phyloP scores from a whole-genome alignment of 176 grass and related monocot genomes.

The Eragrostis curvula region DNA sequence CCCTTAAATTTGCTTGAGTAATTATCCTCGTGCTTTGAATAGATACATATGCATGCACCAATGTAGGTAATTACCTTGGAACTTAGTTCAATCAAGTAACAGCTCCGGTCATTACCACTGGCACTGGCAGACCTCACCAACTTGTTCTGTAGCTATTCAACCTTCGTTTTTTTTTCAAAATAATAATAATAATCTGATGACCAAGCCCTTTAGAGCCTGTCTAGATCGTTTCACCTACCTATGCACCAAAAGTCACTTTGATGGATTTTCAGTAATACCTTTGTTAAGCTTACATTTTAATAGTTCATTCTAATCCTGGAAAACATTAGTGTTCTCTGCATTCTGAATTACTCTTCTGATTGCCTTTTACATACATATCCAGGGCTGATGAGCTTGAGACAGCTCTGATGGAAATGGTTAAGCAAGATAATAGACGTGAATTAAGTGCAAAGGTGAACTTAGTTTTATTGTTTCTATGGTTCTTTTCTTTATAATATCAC shows the following conservation, averaged over 20 bases:
- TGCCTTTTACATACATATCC: slow-evolving; percentile 36
- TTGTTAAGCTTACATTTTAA: slow-evolving; percentile 2
- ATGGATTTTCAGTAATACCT: slow-evolving; percentile 12
- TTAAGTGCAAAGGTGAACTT: slow-evolving; percentile 85
- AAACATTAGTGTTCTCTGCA: not conserved
- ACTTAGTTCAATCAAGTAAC: too few species aligned
- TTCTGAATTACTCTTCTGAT: slow-evolving; percentile 27
- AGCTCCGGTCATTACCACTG: too few species aligned
- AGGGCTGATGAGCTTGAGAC: slow-evolving; percentile 98
- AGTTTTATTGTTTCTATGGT: slow-evolving; percentile 6
- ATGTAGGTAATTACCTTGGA: too few species aligned
- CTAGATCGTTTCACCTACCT: slow-evolving; percentile 4
- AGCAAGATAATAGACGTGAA: slow-evolving; percentile 92
- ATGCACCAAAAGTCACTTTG: not conserved
- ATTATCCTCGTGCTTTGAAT: slow-evolving; percentile 20
- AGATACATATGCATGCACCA: too few species aligned
- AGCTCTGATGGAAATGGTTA: slow-evolving; percentile 98
- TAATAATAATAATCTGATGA: not conserved
- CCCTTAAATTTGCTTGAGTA: not conserved
- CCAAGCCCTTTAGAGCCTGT: not conserved
- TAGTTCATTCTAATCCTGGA: not conserved
- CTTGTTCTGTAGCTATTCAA: not conserved
- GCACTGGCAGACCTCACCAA: slow-evolving; percentile 1
- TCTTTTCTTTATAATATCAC: slow-evolving; percentile 22
- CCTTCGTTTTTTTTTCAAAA: not conserved